Conservation (phyloP, 139 green algal species). For the Asterochloris sp. region DNA sequence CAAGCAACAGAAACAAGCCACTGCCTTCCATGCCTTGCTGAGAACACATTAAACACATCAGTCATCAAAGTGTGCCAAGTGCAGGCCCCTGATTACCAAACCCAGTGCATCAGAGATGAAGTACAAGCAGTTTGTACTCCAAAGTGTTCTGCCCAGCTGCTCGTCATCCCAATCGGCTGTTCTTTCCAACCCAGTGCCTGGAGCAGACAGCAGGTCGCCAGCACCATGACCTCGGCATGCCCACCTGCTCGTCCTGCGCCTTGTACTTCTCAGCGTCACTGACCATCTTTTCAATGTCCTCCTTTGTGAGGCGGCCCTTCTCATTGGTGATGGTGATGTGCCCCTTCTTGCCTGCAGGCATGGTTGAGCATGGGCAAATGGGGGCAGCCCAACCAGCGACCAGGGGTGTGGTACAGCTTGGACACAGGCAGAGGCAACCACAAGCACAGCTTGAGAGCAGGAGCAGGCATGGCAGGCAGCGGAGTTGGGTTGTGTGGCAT, state of each 20-base stretch:
- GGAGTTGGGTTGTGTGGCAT: background rate
- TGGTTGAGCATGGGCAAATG: background rate
- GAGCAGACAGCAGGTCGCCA: too few relatives aligned
- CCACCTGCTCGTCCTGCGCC: constrained; percentile 84
- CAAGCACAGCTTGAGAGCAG: background rate
- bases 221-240: background rate
- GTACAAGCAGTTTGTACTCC: too few relatives aligned
- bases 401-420: background rate
- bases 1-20: too few relatives aligned
- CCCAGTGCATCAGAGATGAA: too few relatives aligned
- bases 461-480: background rate
- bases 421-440: background rate
- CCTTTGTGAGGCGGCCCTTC: constrained; percentile 97
- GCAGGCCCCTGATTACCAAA: too few relatives aligned
- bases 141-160: too few relatives aligned
- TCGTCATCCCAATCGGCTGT: too few relatives aligned
- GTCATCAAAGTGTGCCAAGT: too few relatives aligned
- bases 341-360: constrained; percentile 79
- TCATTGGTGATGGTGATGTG: constrained; percentile 99
- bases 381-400: background rate
- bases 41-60: too few relatives aligned
- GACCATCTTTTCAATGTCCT: constrained; percentile 99
- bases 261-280: constrained; percentile 98
- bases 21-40: too few relatives aligned
- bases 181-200: too few relatives aligned